Base-by-base conservation (phyloP, 129 eudicot genomes). In the Lactuca saligna region DNA sequence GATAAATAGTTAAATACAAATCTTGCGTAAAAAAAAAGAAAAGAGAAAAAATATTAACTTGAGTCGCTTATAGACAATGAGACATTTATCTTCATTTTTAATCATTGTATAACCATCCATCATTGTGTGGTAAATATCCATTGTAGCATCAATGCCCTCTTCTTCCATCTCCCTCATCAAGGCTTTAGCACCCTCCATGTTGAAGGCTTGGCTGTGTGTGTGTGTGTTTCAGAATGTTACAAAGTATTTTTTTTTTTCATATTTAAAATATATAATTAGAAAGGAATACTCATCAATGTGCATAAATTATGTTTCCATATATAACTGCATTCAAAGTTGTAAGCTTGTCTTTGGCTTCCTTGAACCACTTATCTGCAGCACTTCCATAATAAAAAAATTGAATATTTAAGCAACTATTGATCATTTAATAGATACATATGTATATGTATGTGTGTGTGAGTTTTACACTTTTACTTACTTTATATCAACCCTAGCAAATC, bases 111-210 rank as follows among this genome's bases (percentile, higher is more conserved):
- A 93, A 17, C 98, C 97, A 83, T 89, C 98, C 95, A 93, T 93
- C 98, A 93, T 93, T 5, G 89, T 89, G 73, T 93, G 98, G 65
- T 93, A 93, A 51, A 89, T 89, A 76, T 89, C 88, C 61, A 85
- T 77, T 11, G 91, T 83, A 66, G 96, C 98, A 82, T 93, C 96
- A 63, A 93, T 89, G 41, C 98, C 98, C 57, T 89, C 88, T 83
- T 93, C 96, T 78, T 93, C 98, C 98, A 93, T 93, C 75, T 89
- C 96, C 77, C 96, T 86, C 9, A 93, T 95, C 88, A 89, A 86
- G 16, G 82, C 89, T 84, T 25, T 25, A 20, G 20, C 96, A 51
- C 86, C 91, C 55, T 81, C 90, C 89, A 93, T 84, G 71, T 87
- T 78, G 67, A 84, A 77, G 14, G 73, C 69, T 79, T 93, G 96